These are phyloP conservation scores for Pseudocercospora vitis DNA, from an alignment of 2,329 filamentous ascomycete species.

Conservation along the genomic window DNA sequence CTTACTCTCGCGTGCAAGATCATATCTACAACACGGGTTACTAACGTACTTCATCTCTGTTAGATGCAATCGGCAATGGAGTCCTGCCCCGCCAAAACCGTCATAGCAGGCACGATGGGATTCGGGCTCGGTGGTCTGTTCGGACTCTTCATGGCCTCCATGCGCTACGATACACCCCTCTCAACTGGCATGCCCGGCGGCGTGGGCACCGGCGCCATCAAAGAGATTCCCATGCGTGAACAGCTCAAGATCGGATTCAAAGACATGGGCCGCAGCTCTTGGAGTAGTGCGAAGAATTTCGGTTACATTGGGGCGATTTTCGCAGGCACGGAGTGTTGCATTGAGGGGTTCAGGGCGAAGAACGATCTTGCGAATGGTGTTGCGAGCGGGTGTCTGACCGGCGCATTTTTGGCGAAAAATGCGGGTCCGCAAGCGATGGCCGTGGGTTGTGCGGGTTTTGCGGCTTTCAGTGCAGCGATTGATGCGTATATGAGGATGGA, in stretches of 20 bases:
- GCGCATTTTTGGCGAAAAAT: conserved; percentile 80
- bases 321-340: conserved; percentile 89
- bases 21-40: background rate
- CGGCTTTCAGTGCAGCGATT: conserved; percentile 87
- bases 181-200: conserved; percentile 53
- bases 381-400: conserved; percentile 84
- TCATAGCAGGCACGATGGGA: conserved; percentile 87
- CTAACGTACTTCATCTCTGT: background rate
- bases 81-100: conserved; percentile 84
- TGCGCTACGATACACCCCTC: conserved; percentile 96
- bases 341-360: conserved; percentile 89
- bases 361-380: conserved; percentile 90
- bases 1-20: background rate
- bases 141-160: conserved; percentile 96
- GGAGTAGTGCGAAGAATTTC: conserved; percentile 88
- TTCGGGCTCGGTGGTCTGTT: conserved; percentile 93
- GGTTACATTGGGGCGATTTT: conserved; percentile 90
- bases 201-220: conserved; percentile 46
- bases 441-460: conserved; percentile 88
- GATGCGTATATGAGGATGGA: conserved; percentile 87
- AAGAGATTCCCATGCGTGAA: conserved; percentile 73
- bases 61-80: conserved; percentile 86
- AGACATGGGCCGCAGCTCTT: conserved; percentile 87
- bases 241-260: conserved; percentile 85
- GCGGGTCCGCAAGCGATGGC: conserved; percentile 87